Evolutionary conservation across 768 basidiomycete genomes (phyloP).

Genomic region (Psilocybe subaeruginosa): DNA sequence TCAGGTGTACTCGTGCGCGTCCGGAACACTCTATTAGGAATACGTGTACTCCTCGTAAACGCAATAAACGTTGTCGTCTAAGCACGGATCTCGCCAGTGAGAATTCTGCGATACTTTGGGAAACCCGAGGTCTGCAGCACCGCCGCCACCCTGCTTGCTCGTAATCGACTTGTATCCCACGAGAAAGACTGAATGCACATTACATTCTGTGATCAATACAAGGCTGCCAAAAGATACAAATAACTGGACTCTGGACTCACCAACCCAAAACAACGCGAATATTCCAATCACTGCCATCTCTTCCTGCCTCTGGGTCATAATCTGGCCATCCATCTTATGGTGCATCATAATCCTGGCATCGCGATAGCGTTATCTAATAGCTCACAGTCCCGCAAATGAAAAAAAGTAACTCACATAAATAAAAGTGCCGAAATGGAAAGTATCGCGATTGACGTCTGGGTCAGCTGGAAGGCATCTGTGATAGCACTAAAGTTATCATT

Average conservation of each 20-base stretch:
- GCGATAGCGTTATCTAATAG: background rate
- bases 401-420: constrained; percentile 53
- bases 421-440: constrained; percentile 68
- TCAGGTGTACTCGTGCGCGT: background rate
- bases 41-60: constrained; percentile 64
- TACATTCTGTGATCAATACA: background rate
- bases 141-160: constrained; percentile 27
- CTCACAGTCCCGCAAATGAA: background rate
- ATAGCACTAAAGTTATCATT: constrained; percentile 3
- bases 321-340: constrained; percentile 59
- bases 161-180: constrained; percentile 48
- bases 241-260: constrained; percentile 40
- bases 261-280: constrained; percentile 77
- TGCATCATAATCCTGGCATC: constrained; percentile 64
- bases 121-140: constrained; percentile 19
- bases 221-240: background rate
- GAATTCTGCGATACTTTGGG: constrained; percentile 17
- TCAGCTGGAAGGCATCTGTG: constrained; percentile 64
- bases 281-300: constrained; percentile 74
- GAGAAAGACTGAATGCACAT: constrained; percentile 33
- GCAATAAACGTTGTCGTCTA: constrained; percentile 64
- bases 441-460: constrained; percentile 75
- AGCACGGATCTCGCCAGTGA: constrained; percentile 45
- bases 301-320: constrained; percentile 72
- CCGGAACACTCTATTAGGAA: constrained; percentile 14